A percentile compares a stretch with the other conserved stretches of the same genome.
Conservation (phyloP, 2,329 filamentous ascomycete genomes). For the Neofusicoccum laricinum region DNA sequence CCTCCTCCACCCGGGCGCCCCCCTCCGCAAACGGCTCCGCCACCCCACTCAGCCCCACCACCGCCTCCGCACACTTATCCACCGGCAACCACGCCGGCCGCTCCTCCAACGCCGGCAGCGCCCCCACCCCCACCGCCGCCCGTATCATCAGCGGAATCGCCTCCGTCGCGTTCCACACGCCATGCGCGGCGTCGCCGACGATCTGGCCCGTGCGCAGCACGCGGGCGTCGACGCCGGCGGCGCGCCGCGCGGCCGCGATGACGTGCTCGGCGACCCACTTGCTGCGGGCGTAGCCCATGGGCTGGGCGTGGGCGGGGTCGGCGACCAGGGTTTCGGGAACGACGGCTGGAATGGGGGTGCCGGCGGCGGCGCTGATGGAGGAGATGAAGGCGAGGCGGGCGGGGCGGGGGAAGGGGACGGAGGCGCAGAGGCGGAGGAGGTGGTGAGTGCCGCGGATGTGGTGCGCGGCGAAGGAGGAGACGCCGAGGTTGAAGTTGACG, state of each 20-base stretch:
- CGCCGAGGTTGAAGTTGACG: slow-evolving; percentile 56
- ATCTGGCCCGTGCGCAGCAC: slow-evolving; percentile 48
- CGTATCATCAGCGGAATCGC: slow-evolving; percentile 51
- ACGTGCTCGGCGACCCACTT: slow-evolving; percentile 52
- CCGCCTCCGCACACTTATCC: slow-evolving; percentile 42
- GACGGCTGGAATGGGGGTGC: slow-evolving; percentile 31
- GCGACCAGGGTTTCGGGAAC: slow-evolving; percentile 37
- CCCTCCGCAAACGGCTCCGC: neutral
- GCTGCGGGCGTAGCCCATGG: slow-evolving; percentile 52
- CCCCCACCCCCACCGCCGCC: slow-evolving; percentile 44
- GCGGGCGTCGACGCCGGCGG: slow-evolving; percentile 23
- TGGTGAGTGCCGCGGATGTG: slow-evolving; percentile 46
- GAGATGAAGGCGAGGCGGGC: slow-evolving; percentile 47
- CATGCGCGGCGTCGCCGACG: slow-evolving; percentile 45
- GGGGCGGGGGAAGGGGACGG: slow-evolving; percentile 30
- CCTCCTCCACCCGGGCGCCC: neutral
- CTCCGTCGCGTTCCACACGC: slow-evolving; percentile 51
- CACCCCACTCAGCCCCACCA: slow-evolving; percentile 36
- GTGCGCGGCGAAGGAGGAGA: slow-evolving; percentile 49
- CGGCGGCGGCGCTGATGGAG: slow-evolving; percentile 43
- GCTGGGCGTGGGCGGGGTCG: slow-evolving; percentile 41
- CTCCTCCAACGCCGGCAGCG: slow-evolving; percentile 45
- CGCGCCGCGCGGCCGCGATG: slow-evolving; percentile 20
- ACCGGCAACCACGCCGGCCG: slow-evolving; percentile 37
- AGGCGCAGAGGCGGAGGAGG: slow-evolving; percentile 40